These are phyloP conservation scores for Calocybe cyanea DNA, from an alignment of 768 basidiomycete species.

Conservation along the genomic window DNA sequence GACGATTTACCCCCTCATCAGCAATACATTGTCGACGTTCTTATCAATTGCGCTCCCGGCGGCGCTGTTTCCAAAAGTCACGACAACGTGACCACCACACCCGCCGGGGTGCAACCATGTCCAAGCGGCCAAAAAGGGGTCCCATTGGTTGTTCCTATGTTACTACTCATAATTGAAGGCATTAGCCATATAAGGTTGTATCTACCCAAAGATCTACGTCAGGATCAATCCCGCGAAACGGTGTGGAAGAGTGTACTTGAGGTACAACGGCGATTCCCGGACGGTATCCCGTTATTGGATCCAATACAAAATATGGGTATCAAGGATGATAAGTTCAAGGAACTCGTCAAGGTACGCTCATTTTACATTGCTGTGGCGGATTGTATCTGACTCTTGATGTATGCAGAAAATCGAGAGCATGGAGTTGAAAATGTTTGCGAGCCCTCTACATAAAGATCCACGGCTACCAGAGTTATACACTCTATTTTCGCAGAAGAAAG, in stretches of 20 bases:
- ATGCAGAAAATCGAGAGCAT: slow-evolving; percentile 84
- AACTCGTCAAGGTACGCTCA: slow-evolving; percentile 66
- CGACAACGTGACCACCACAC: slow-evolving; percentile 49
- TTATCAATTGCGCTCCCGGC: slow-evolving; percentile 74
- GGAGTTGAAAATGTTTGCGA: slow-evolving; percentile 81
- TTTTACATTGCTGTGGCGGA: background rate
- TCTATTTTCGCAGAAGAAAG: slow-evolving; percentile 73
- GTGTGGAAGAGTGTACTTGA: slow-evolving; percentile 89
- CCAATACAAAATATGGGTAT: slow-evolving; percentile 95
- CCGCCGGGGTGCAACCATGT: slow-evolving; percentile 75
- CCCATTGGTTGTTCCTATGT: slow-evolving; percentile 83
- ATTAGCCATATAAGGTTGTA: slow-evolving; percentile 85
- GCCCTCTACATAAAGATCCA: slow-evolving; percentile 74
- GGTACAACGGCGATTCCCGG: slow-evolving; percentile 86
- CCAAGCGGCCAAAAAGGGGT: slow-evolving; percentile 66
- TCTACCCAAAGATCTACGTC: slow-evolving; percentile 86
- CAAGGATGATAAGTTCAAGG: slow-evolving; percentile 89
- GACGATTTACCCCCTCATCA: slow-evolving; percentile 80
- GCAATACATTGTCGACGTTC: slow-evolving; percentile 90
- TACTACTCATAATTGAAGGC: slow-evolving; percentile 81
- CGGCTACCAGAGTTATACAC: slow-evolving; percentile 80
- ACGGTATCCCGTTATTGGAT: slow-evolving; percentile 83
- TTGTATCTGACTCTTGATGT: background rate
- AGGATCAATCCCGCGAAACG: slow-evolving; percentile 70
- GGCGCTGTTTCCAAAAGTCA: slow-evolving; percentile 58